Percentiles rank a stretch among this genome's conserved stretches.
These are phyloP conservation scores for Eremomyces bilateralis DNA, from an alignment of 495 filamentous ascomycete species.

Conservation along the genomic window DNA sequence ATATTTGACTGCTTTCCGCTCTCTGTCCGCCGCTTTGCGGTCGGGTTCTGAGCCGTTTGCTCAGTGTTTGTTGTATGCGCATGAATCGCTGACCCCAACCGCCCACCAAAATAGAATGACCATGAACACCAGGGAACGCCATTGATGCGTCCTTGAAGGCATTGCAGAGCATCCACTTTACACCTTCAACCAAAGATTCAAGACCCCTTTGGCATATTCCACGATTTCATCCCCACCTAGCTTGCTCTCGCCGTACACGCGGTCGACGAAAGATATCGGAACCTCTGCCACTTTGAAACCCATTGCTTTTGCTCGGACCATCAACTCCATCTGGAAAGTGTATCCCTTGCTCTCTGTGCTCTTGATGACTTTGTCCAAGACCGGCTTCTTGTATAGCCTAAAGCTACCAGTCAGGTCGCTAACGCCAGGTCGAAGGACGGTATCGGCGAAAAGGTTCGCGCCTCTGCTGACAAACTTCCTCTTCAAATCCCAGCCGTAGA, in stretches of 20 bases:
- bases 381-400: constrained; percentile 74
- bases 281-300: constrained; percentile 79
- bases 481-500: constrained; percentile 96
- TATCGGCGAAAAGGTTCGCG: constrained; percentile 90
- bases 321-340: constrained; percentile 98
- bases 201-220: constrained; percentile 88
- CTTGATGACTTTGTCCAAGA: constrained; percentile 73
- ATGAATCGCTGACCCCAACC: no score
- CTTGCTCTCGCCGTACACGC: constrained; percentile 89
- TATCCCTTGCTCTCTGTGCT: constrained; percentile 89
- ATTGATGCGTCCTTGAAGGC: no score
- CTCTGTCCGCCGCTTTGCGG: no score
- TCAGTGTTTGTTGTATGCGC: no score
- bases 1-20: no score
- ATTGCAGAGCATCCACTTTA: constrained; percentile 21
- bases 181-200: constrained; percentile 76
- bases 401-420: constrained; percentile 92
- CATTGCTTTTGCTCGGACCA: constrained; percentile 84
- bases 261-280: constrained; percentile 88
- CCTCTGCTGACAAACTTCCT: constrained; percentile 78
- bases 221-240: constrained; percentile 88
- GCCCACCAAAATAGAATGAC: no score
- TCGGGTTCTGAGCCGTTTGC: no score
- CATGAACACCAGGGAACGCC: no score
- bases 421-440: constrained; percentile 82